phyloP scores from a whole-genome alignment of 331 rosid species.

The Acacia pycnantha region DNA sequence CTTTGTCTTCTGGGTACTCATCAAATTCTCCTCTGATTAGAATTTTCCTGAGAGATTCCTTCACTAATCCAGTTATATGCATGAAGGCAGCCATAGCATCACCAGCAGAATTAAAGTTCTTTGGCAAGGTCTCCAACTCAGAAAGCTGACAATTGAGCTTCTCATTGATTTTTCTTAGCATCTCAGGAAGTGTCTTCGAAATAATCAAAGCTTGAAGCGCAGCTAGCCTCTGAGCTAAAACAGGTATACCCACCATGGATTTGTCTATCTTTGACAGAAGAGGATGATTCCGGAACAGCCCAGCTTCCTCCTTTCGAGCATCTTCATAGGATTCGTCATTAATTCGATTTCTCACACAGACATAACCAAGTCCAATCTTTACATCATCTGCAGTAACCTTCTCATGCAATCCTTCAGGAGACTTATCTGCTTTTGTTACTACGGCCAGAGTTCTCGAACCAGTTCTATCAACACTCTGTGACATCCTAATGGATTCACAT shows the following conservation, averaged over 20 bases:
- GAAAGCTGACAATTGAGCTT: conserved; percentile 20
- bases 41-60: conserved; percentile 39
- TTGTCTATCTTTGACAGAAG: conserved; percentile 47
- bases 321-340: conserved; percentile 57
- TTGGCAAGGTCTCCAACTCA: conserved; percentile 42
- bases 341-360: conserved; percentile 55
- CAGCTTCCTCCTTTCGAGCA: conserved; percentile 31
- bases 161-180: conserved; percentile 49
- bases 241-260: conserved; percentile 54
- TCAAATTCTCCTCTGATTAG: not conserved
- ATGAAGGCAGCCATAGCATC: conserved; percentile 48
- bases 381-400: conserved; percentile 65
- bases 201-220: conserved; percentile 48
- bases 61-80: conserved; percentile 36
- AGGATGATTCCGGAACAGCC: conserved; percentile 36
- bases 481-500: conserved; percentile 56
- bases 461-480: conserved; percentile 49
- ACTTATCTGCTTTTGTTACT: conserved; percentile 54
- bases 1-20: conserved; percentile 13
- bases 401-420: conserved; percentile 60
- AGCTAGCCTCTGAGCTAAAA: conserved; percentile 51
- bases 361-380: conserved; percentile 59
- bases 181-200: conserved; percentile 42
- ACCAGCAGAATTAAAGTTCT: conserved; percentile 26
- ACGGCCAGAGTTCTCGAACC: conserved; percentile 58